Percentiles rank a stretch among this genome's conserved stretches.
These are phyloP conservation scores for Parathielavia appendiculata DNA, from an alignment of 495 filamentous ascomycete species.

Conservation along the genomic window DNA sequence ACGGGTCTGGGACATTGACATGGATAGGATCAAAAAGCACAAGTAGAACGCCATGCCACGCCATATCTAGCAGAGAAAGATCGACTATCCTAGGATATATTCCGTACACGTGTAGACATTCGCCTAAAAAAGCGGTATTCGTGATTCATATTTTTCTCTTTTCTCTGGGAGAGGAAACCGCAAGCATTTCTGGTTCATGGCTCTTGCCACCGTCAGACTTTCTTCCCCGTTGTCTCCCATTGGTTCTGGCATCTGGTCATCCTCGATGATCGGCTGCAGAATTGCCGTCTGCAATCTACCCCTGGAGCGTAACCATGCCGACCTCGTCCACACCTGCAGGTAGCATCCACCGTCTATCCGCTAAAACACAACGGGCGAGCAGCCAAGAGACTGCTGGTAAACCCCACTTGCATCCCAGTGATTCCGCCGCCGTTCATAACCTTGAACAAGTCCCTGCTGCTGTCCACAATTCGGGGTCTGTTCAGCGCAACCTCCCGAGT, in stretches of 20 bases:
- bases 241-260: not conserved
- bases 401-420: not conserved
- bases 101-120: too few species aligned
- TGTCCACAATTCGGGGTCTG: not conserved
- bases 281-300: slow-evolving; percentile 3
- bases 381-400: not conserved
- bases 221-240: not conserved
- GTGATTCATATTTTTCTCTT: too few species aligned
- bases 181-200: not conserved
- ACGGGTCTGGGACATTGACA: not conserved
- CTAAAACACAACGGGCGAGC: slow-evolving; percentile 5
- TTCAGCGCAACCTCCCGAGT: not conserved
- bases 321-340: slow-evolving; percentile 4
- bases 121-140: too few species aligned
- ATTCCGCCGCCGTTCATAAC: not conserved
- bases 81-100: too few species aligned
- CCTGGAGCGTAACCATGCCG: not conserved
- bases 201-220: too few species aligned
- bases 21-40: not conserved
- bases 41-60: not conserved
- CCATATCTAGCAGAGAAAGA: not conserved
- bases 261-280: not conserved
- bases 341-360: not conserved
- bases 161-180: not conserved
- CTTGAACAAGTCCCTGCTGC: not conserved